phyloP scores from a whole-genome alignment of 2,329 filamentous ascomycete species.

The Aspergillus sp. region DNA sequence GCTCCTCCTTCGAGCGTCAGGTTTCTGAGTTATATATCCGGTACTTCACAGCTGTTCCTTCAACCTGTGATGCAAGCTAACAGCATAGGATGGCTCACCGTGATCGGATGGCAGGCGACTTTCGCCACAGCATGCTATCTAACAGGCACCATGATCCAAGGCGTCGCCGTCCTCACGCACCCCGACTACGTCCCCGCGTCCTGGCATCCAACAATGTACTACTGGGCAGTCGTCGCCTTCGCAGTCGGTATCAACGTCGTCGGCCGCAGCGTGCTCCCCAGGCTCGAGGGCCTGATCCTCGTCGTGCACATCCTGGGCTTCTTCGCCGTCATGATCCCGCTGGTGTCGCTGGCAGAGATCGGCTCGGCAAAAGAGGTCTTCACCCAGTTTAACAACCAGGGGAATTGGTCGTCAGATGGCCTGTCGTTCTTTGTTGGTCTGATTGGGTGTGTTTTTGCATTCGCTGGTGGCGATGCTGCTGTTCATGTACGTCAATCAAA shows the following conservation, averaged over 20 bases:
- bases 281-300: slow-evolving; percentile 50
- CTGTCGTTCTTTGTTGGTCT: slow-evolving; percentile 7
- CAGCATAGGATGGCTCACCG: slow-evolving; percentile 39
- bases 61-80: neutral
- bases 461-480: slow-evolving; percentile 39
- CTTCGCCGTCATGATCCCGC: slow-evolving; percentile 52
- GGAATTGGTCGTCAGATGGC: slow-evolving; percentile 42
- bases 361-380: slow-evolving; percentile 43
- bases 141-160: slow-evolving; percentile 36
- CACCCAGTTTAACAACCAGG: slow-evolving; percentile 48
- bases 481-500: slow-evolving; percentile 33
- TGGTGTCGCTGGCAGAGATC: slow-evolving; percentile 43
- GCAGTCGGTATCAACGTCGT: slow-evolving; percentile 45
- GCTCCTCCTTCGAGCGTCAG: slow-evolving; percentile 36
- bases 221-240: slow-evolving; percentile 44
- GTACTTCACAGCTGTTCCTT: slow-evolving; percentile 12
- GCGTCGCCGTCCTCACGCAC: slow-evolving; percentile 37
- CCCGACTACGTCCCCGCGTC: slow-evolving; percentile 35
- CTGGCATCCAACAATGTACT: slow-evolving; percentile 53
- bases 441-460: slow-evolving; percentile 41
- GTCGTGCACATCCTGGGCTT: slow-evolving; percentile 54
- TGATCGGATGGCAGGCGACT: slow-evolving; percentile 46
- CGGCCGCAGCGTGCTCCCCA: slow-evolving; percentile 43
- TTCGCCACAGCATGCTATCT: slow-evolving; percentile 38
- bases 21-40: slow-evolving; percentile 40